Evolutionary conservation across 768 basidiomycete genomes (phyloP), one percentile per base, ranked within the genome.

Genomic region (Boletus rubescentipes): DNA sequence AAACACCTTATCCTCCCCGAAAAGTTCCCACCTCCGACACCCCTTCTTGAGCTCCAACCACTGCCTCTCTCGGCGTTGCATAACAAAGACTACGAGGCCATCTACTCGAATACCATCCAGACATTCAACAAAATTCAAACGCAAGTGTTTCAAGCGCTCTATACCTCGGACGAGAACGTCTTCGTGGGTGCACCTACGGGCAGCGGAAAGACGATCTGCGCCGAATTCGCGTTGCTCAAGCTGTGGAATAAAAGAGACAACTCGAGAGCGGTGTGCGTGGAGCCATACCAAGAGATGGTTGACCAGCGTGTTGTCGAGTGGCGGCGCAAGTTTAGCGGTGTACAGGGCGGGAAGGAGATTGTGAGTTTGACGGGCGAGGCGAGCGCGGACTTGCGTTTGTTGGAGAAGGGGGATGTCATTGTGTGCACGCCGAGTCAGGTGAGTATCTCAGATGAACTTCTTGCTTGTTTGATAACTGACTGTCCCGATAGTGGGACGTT

Each of bases 61-160:
- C 80, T 98, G 0, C 95, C 97, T 0, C 78, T 97, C 14, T 85
- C 91, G 0, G 95, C 94, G 0, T 77, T 99, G 5, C 93, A 96
- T 71, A 97, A 97, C 79, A 85, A 87, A 64, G 91, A 94, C 56
- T 98, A 87, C 61, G 93, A 98, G 69, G 78, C 79, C 1, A 82
- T 98, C 39, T 99, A 98, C 69, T 82, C 85, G 1, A 82, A 80
- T 16, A 83, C 83, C 0, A 86, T 98, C 59, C 79, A 84, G 56
- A 85, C 84, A 1, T 98, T 98, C 79, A 98, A 98, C 82, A 99
- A 98, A 73, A 98, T 98, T 57, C 97, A 98, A 68, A 98, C 93
- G 0, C 97, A 98, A 72, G 95, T 97, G 41, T 98, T 99, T 87
- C 94, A 98, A 63, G 95, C 96, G 0, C 78, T 99, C 0, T 99